These are phyloP conservation scores for Auricularia auricula-judae DNA, from an alignment of 768 basidiomycete genomes.

Conservation along the genomic window DNA sequence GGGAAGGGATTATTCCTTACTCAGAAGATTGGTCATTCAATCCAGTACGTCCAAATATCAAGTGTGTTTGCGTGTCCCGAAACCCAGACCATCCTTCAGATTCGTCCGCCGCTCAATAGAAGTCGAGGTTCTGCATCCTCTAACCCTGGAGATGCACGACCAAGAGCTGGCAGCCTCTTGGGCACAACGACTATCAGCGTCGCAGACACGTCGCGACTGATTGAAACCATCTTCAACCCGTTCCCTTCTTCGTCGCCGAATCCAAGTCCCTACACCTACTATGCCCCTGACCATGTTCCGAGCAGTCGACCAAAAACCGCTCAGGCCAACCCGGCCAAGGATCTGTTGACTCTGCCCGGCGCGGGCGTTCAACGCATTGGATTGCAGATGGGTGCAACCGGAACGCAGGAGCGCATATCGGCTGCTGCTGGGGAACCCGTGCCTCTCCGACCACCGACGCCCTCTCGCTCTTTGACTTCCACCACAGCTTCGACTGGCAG, in stretches of 20 bases:
- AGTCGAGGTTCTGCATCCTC: neutral
- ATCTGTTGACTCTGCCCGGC: neutral
- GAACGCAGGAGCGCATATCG: neutral
- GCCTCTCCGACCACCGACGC: neutral
- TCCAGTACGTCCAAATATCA: neutral
- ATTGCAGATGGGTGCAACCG: neutral
- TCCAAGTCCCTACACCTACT: constrained; percentile 28
- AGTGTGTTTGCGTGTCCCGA: neutral
- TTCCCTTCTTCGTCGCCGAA: constrained; percentile 26
- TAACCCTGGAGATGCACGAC: neutral
- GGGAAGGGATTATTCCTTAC: neutral
- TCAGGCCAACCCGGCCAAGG: neutral
- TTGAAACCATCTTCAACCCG: constrained; percentile 75
- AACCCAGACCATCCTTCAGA: neutral
- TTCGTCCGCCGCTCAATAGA: neutral
- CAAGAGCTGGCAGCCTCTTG: neutral
- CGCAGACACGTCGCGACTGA: constrained; percentile 52
- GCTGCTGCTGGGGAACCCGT: neutral
- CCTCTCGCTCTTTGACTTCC: neutral
- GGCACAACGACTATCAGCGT: constrained; percentile 13
- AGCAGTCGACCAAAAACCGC: neutral
- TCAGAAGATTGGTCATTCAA: neutral
- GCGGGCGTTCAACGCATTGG: neutral
- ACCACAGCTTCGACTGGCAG: neutral
- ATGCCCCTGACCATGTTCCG: constrained; percentile 13